Base-by-base conservation (phyloP, 768 basidiomycete species). In the Boletus rubroflammeus region DNA sequence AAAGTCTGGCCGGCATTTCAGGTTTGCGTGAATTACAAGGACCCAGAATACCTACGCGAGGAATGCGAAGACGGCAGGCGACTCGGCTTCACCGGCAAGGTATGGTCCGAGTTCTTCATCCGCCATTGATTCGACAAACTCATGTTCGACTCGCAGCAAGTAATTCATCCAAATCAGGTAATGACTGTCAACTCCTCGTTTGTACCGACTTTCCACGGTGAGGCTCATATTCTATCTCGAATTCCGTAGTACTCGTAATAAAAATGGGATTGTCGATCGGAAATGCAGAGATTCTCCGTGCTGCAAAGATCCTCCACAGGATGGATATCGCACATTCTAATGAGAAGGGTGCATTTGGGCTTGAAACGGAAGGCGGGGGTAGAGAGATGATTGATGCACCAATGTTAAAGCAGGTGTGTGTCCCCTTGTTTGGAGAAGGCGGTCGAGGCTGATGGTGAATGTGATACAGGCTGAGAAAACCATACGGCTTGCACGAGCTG, bases 81-180 rank as follows among this genome's bases (percentile, higher is more conserved):
- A 51, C 72, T 97, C 14, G 95, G 95, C 0, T 98, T 93, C 64
- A 88, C 85, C n/a, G 95, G 93, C 42, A 97, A 97, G 81, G 93
- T 84, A 45, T 19, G 44, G 34, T 38, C 44, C 36, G 9, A n/a
- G 15, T 49, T 39, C 11, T 14, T 47, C 38, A 14, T 40, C 35
- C 9, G n/a, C 42, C 13, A 31, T 29, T 53, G 57, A 50, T n/a
- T 25, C 26, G 51, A 41, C 29, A 39, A 35, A 19, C 41, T 48
- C 34, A 55, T 44, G 23, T 25, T 47, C 21, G 40, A 32, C 40
- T 29, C 53, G 19, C 67, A 93, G 91, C 95, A 98, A 93, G 92
- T 89, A 2, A 95, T 98, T 38, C 95, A 98, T 68, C 95, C 95
- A 0, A 73, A 75, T 25, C 95, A 98, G 70, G 81, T 96, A 5